phyloP scores from a whole-genome alignment of 345 rosid species.

The Stellera chamaejasme region DNA sequence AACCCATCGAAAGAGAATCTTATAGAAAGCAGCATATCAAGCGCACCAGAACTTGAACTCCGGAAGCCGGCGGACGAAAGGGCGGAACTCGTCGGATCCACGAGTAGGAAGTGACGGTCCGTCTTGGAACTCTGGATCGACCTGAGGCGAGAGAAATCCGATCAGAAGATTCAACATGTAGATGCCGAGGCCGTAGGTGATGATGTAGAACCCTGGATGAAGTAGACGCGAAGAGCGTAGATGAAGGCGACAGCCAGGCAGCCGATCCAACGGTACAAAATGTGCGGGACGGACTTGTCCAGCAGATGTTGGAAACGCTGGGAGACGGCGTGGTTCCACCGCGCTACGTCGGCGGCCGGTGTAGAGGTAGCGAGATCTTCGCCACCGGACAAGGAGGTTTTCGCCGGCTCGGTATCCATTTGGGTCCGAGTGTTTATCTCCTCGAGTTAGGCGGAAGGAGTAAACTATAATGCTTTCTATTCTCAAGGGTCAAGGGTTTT shows the following conservation, averaged over 20 bases:
- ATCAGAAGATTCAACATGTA: slow-evolving; percentile 72
- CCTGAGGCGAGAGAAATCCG: slow-evolving; percentile 78
- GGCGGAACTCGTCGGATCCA: slow-evolving; percentile 80
- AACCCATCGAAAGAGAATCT: no score
- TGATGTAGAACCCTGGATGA: slow-evolving; percentile 68
- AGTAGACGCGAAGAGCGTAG: slow-evolving; percentile 60
- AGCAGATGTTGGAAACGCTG: slow-evolving; percentile 63
- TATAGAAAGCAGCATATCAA: no score
- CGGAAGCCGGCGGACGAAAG: slow-evolving; percentile 75
- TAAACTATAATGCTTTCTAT: background rate
- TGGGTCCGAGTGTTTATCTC: slow-evolving; percentile 11
- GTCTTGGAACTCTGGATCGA: slow-evolving; percentile 59
- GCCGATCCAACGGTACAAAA: slow-evolving; percentile 58
- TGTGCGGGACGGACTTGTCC: slow-evolving; percentile 65
- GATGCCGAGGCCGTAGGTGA: slow-evolving; percentile 77
- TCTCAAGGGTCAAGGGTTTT: no score
- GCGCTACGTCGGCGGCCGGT: slow-evolving; percentile 33
- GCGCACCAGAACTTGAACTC: slow-evolving; percentile 84
- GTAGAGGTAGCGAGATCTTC: slow-evolving; percentile 32
- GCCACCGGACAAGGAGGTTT: slow-evolving; percentile 16
- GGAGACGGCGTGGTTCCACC: slow-evolving; percentile 33
- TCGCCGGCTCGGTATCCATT: slow-evolving; percentile 29
- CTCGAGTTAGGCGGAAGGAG: no score
- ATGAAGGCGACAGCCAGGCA: slow-evolving; percentile 34
- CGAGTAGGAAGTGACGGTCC: slow-evolving; percentile 74